Evolutionary conservation across 2,329 filamentous ascomycete species (phyloP).

Genomic region (Didymella sp.): DNA sequence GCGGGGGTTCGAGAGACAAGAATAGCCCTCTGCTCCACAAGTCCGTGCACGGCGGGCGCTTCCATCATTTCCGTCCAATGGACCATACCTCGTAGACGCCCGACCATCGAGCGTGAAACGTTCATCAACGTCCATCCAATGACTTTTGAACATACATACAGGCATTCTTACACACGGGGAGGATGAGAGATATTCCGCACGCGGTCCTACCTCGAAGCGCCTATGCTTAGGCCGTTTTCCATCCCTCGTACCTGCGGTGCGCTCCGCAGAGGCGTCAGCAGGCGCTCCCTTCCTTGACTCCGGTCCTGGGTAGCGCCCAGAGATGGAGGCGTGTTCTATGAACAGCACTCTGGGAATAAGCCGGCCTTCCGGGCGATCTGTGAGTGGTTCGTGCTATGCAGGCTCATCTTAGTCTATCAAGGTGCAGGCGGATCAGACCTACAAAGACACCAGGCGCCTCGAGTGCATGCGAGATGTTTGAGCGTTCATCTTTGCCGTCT

Average conservation of each 20-base stretch:
- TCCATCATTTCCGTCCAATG: slow-evolving; percentile 25
- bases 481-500: slow-evolving; percentile 27
- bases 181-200: slow-evolving; percentile 35
- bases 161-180: slow-evolving; percentile 25
- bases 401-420: slow-evolving; percentile 35
- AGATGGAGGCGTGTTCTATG: slow-evolving; percentile 31
- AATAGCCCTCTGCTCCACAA: slow-evolving; percentile 15
- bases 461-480: slow-evolving; percentile 27
- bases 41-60: slow-evolving; percentile 12
- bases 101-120: slow-evolving; percentile 27
- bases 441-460: slow-evolving; percentile 44
- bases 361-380: slow-evolving; percentile 31
- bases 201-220: slow-evolving; percentile 37
- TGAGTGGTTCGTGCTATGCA: slow-evolving; percentile 36
- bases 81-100: slow-evolving; percentile 30
- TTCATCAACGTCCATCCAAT: slow-evolving; percentile 32
- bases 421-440: slow-evolving; percentile 34
- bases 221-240: slow-evolving; percentile 29
- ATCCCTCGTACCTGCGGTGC: slow-evolving; percentile 22
- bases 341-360: slow-evolving; percentile 23
- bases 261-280: slow-evolving; percentile 38
- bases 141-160: slow-evolving; percentile 6
- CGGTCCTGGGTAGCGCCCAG: slow-evolving; percentile 35
- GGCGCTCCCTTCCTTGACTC: slow-evolving; percentile 35
- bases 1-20: slow-evolving; percentile 5